Evolutionary conservation across 2,329 filamentous ascomycete genomes (phyloP).

Genomic region (Ophiocordyceps sinensis): DNA sequence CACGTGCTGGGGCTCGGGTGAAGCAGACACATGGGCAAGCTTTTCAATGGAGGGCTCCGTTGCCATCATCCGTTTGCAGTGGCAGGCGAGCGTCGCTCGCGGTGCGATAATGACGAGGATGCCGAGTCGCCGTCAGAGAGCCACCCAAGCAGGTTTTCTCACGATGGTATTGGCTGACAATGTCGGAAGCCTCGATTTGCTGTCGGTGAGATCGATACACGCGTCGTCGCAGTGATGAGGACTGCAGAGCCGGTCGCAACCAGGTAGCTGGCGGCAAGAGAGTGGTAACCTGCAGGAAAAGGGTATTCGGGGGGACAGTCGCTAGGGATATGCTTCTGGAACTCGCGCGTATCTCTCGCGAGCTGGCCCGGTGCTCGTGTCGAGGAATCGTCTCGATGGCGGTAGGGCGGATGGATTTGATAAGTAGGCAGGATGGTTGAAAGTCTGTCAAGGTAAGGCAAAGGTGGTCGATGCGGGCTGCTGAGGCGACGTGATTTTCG

Average conservation of each 20-base stretch:
- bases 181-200: background rate
- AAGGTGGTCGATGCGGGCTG: constrained; percentile 12
- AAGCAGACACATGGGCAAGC: constrained; percentile 38
- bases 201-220: too few species aligned
- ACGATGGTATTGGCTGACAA: background rate
- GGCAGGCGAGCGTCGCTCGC: constrained; percentile 17
- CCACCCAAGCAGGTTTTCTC: background rate
- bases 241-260: too few species aligned
- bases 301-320: background rate
- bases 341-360: background rate
- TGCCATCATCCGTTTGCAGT: constrained; percentile 47
- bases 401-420: constrained; percentile 1
- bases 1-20: constrained; percentile 30
- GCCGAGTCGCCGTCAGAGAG: constrained; percentile 7
- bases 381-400: constrained; percentile 4
- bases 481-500: constrained; percentile 14
- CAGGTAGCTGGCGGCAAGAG: background rate
- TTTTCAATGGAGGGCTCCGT: constrained; percentile 42
- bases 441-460: constrained; percentile 3
- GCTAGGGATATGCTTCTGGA: background rate
- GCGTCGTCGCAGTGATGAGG: too few species aligned
- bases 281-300: background rate
- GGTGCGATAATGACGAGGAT: constrained; percentile 13
- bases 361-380: constrained; percentile 1
- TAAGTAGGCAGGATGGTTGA: constrained; percentile 7